Evolutionary conservation across 805 yeast genomes (phyloP).

Genomic region (Ogataea haglerorum): DNA sequence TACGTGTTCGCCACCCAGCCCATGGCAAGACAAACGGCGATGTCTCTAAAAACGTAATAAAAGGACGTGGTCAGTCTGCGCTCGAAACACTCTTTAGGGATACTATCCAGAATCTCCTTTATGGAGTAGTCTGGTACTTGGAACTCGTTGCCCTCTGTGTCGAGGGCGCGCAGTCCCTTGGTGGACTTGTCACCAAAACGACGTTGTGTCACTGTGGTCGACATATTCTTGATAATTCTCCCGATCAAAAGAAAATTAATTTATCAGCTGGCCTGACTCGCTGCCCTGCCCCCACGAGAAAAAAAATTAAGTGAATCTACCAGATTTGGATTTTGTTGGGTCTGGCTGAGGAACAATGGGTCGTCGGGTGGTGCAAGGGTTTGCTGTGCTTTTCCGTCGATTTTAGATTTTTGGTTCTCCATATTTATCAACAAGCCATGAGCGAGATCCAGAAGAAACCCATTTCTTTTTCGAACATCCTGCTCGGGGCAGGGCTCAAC

Average conservation of each 20-base stretch:
- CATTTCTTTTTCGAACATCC: slow-evolving; percentile 81
- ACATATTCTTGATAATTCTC: slow-evolving; percentile 1
- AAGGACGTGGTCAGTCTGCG: slow-evolving; percentile 54
- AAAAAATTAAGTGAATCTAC: slow-evolving; percentile 1
- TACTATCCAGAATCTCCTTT: slow-evolving; percentile 67
- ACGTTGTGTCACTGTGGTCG: slow-evolving; percentile 9
- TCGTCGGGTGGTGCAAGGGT: slow-evolving; percentile 2
- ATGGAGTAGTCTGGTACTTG: slow-evolving; percentile 73
- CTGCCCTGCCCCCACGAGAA: slow-evolving; percentile 4
- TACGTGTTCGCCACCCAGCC: slow-evolving; percentile 52
- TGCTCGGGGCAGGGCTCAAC: slow-evolving; percentile 90
- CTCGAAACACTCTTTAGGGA: slow-evolving; percentile 73
- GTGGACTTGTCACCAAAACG: slow-evolving; percentile 18
- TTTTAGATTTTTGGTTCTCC: too few relatives aligned
- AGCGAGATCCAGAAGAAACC: slow-evolving; percentile 70
- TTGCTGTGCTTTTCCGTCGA: background rate
- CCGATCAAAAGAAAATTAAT: background rate
- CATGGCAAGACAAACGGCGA: slow-evolving; percentile 43
- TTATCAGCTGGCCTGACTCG: background rate
- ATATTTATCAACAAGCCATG: background rate
- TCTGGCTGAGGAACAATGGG: background rate
- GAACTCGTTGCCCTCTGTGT: slow-evolving; percentile 63
- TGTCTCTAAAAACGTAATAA: slow-evolving; percentile 66
- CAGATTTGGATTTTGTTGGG: slow-evolving; percentile 7
- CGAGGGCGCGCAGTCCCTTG: slow-evolving; percentile 43